Percentiles rank a stretch among this genome's conserved stretches.
Conservation (phyloP, 129 eudicot species). For the Logfia minima region DNA sequence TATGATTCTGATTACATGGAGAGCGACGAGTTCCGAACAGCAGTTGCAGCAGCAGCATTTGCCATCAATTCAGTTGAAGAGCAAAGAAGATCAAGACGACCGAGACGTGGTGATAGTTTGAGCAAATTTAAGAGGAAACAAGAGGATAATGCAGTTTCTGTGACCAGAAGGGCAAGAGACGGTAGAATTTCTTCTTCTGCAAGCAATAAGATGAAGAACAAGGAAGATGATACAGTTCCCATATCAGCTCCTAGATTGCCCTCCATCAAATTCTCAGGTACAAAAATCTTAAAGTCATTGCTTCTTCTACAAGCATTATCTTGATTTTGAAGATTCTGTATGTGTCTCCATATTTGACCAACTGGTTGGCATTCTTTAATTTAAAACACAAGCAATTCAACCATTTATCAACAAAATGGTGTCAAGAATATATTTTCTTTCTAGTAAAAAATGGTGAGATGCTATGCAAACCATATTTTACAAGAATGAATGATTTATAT, state of each 20-base stretch:
- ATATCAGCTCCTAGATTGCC: conserved; percentile 27
- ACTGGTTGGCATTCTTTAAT: too few relatives aligned
- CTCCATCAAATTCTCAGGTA: conserved; percentile 49
- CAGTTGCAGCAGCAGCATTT: conserved; percentile 89
- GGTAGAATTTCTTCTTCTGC: conserved; percentile 33
- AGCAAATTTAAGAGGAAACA: conserved; percentile 27
- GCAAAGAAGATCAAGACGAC: conserved; percentile 26
- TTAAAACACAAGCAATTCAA: too few relatives aligned
- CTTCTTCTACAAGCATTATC: neutral
- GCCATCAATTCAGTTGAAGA: conserved; percentile 60
- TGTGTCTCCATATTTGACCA: too few relatives aligned
- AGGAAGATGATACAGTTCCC: conserved; percentile 31
- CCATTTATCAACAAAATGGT: too few relatives aligned
- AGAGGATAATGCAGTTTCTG: conserved; percentile 34
- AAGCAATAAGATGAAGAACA: conserved; percentile 33
- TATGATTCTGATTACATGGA: conserved; percentile 39
- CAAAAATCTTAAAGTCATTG: conserved; percentile 4
- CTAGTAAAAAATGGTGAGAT: neutral
- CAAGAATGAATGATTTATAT: neutral
- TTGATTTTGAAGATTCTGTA: too few relatives aligned
- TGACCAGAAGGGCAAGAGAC: conserved; percentile 34
- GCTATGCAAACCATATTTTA: neutral
- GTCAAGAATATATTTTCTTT: neutral
- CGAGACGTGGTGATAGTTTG: conserved; percentile 21
- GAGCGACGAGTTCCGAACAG: conserved; percentile 56